phyloP scores from a whole-genome alignment of 495 filamentous ascomycete species.

The Diplogelasinospora grovesii region DNA sequence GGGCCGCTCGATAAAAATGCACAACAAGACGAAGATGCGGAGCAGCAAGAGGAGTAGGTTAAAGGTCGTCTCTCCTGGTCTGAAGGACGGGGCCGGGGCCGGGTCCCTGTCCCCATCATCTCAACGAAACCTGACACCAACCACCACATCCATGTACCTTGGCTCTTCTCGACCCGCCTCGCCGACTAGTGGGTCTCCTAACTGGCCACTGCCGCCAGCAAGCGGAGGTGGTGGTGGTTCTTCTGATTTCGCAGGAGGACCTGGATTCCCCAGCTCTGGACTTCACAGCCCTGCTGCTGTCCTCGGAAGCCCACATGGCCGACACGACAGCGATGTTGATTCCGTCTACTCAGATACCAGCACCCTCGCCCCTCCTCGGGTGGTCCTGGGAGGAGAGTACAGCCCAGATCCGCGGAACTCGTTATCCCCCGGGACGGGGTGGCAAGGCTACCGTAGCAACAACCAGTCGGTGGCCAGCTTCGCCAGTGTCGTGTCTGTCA shows the following conservation, averaged over 20 bases:
- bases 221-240: not conserved
- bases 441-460: too few species aligned
- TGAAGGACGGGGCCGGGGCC: not conserved
- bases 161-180: constrained; percentile 3
- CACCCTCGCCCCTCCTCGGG: constrained; percentile 5
- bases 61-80: not conserved
- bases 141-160: constrained; percentile 1
- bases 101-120: too few species aligned
- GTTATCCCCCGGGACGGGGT: not conserved
- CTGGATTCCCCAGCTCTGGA: not conserved
- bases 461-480: not conserved
- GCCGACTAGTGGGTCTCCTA: not conserved
- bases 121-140: constrained; percentile 1
- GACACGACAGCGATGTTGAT: constrained; percentile 6
- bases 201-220: constrained; percentile 4
- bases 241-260: not conserved
- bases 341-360: constrained; percentile 6
- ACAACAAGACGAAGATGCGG: constrained; percentile 12
- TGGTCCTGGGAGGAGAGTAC: constrained; percentile 5
- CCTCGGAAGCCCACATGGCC: too few species aligned
- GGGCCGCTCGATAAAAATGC: constrained; percentile 36
- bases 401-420: constrained; percentile 1
- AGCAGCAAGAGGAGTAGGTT: constrained; percentile 6
- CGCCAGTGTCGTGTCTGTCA: constrained; percentile 7
- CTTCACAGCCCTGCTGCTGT: not conserved